Evolutionary conservation across 2,329 filamentous ascomycete genomes (phyloP), one percentile per base, ranked within the genome.

Genomic region (Venturia pyrina): DNA sequence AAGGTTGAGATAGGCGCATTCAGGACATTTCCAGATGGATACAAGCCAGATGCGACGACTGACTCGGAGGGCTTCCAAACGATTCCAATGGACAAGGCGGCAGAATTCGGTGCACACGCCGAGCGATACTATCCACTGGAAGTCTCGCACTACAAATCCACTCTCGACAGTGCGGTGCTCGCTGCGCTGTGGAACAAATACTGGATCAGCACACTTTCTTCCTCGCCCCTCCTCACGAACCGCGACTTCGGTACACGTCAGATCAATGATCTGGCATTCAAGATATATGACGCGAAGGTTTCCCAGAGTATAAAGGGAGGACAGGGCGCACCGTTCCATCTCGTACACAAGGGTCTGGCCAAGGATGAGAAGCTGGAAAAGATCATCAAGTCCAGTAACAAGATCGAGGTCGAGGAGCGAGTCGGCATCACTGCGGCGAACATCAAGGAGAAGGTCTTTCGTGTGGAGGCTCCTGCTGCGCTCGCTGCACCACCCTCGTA

Each of bases 1-100:
- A 96, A 96, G 75, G 93, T 99, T 67, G 95, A 99, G 74, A 98
- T 99, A 69, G 95, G 95, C 64, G 95, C 93, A 2, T 99, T 99
- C 80, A 84, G 95, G 71, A 98, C 95, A 1, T 97, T 89, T 72
- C 91, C 93, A 0, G 84, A 89, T 56, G 83, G 85, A 68, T 88
- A 95, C 77, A 87, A 87, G 68, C 80, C 86, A 24, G 72, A 75
- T 74, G 66, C 64, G 28, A 57, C 66, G 13, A 68, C 70, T 17
- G 72, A 74, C 0, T 79, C 75, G 5, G 85, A 89, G 69, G 86
- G 87, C 43, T 88, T 87, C 73, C 85, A 90, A 72, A 87, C 87
- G 1, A 95, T 99, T 62, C 95, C 95, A 0, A 82, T 96, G n/a
- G 88, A 87, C 69, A 99, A 99, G 78, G 91, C 91, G 11, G 90